These are phyloP conservation scores for Chytridium lagenaria DNA, from an alignment of 371 early-diverging fungal genomes.

Conservation along the genomic window DNA sequence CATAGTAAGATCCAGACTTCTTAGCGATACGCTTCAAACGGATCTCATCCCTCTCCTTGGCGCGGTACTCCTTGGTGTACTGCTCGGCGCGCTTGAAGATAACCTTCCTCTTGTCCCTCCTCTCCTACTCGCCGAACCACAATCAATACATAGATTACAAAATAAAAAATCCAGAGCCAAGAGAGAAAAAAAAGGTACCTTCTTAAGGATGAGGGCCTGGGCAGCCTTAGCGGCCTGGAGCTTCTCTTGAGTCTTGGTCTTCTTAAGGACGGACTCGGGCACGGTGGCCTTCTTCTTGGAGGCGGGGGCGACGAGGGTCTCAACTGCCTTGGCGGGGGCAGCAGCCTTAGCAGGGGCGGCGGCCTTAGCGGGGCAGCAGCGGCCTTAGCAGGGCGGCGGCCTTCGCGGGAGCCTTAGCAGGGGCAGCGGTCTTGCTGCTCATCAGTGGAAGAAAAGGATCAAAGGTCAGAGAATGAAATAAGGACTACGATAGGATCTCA, in stretches of 20 bases:
- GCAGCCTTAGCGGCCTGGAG: conserved; percentile 75
- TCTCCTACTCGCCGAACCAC: conserved; percentile 61
- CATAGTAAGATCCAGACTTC: conserved; percentile 90
- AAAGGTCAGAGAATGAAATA: no score
- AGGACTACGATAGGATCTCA: no score
- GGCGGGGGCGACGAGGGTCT: conserved; percentile 16
- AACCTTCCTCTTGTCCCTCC: conserved; percentile 83
- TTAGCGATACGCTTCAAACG: conserved; percentile 92
- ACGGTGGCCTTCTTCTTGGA: conserved; percentile 41
- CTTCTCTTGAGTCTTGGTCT: conserved; percentile 91
- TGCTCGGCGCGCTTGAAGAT: conserved; percentile 98
- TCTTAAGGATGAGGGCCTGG: conserved; percentile 70
- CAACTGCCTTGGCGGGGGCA: conserved; percentile 9
- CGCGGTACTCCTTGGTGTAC: conserved; percentile 94
- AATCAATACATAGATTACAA: not conserved
- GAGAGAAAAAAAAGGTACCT: conserved; percentile 52
- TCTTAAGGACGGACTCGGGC: conserved; percentile 97
- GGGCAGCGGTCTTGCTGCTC: no score
- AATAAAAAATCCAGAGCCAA: conserved; percentile 24
- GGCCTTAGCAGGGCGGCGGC: conserved; percentile 5
- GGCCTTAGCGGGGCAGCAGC: conserved; percentile 15
- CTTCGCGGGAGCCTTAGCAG: no score
- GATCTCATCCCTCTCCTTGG: conserved; percentile 86
- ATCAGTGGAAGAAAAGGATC: no score
- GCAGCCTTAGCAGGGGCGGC: conserved; percentile 16